phyloP scores from a whole-genome alignment of 768 basidiomycete genomes.

The Butyriboletus loyo region DNA sequence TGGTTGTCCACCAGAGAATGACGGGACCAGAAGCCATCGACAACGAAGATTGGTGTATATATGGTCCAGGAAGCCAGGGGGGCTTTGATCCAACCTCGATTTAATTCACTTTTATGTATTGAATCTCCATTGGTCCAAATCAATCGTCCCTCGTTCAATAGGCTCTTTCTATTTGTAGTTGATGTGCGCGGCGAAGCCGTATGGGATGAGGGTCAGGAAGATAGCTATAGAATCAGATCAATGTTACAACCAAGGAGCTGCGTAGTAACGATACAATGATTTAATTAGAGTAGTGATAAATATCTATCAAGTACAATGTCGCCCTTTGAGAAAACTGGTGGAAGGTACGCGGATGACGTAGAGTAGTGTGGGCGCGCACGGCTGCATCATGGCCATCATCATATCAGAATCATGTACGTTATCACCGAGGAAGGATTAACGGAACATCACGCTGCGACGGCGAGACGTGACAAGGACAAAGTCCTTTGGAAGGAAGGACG shows the following conservation, averaged over 20 bases:
- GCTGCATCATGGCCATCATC: conserved; percentile 13
- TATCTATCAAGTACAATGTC: conserved; percentile 4
- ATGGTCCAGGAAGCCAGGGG: background rate
- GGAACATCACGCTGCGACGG: conserved; percentile 49
- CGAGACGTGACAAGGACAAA: conserved; percentile 59
- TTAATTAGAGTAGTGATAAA: conserved; percentile 1
- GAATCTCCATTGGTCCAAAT: background rate
- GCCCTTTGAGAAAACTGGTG: background rate
- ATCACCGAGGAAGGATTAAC: conserved; percentile 13
- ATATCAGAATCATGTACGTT: conserved; percentile 11
- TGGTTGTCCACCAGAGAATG: conserved; percentile 9
- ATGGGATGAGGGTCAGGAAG: background rate
- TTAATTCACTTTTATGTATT: background rate
- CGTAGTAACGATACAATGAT: conserved; percentile 9
- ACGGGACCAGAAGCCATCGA: background rate
- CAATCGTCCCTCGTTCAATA: background rate
- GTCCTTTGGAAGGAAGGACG: conserved; percentile 54
- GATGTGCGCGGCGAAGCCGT: background rate
- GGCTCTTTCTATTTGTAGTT: background rate
- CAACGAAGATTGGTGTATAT: background rate
- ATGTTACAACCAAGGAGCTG: background rate
- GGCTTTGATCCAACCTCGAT: background rate
- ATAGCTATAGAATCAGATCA: background rate
- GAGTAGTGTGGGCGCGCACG: conserved; percentile 10
- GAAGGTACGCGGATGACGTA: background rate